These are phyloP conservation scores for Bryoglossum gracile DNA, from an alignment of 495 filamentous ascomycete genomes.

Conservation along the genomic window DNA sequence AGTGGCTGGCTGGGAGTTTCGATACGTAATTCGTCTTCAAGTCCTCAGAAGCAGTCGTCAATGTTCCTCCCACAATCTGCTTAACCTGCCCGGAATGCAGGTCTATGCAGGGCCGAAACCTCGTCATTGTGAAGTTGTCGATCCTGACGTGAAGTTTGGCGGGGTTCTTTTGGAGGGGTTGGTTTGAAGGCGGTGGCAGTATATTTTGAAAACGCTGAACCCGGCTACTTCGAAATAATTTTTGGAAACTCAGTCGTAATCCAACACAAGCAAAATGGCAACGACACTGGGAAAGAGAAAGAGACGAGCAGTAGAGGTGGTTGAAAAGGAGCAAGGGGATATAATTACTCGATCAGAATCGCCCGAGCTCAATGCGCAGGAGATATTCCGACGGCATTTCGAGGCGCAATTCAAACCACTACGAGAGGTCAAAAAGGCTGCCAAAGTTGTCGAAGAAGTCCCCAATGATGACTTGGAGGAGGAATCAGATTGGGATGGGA, in stretches of 20 bases:
- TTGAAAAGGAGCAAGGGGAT: not conserved
- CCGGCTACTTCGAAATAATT: not conserved
- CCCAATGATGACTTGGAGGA: slow-evolving; percentile 18
- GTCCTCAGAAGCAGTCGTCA: slow-evolving; percentile 54
- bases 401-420: slow-evolving; percentile 80
- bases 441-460: slow-evolving; percentile 14
- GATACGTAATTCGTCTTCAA: slow-evolving; percentile 91
- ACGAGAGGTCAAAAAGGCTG: slow-evolving; percentile 27
- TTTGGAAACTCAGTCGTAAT: not conserved
- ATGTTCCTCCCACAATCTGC: slow-evolving; percentile 93
- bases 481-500: slow-evolving; percentile 59
- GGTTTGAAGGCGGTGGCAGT: not conserved
- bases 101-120: slow-evolving; percentile 94
- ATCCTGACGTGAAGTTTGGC: slow-evolving; percentile 3
- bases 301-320: slow-evolving; percentile 17
- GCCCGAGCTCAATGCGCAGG: slow-evolving; percentile 32
- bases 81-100: slow-evolving; percentile 93
- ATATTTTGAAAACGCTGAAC: too few relatives aligned
- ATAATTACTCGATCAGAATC: slow-evolving; percentile 5
- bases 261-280: slow-evolving; percentile 22
- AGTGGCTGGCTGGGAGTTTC: slow-evolving; percentile 69
- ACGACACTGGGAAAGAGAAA: slow-evolving; percentile 29
- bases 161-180: not conserved
- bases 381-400: slow-evolving; percentile 72
- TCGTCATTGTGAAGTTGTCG: slow-evolving; percentile 82